These are phyloP conservation scores for Neonectria magnoliae DNA, from an alignment of 2,329 filamentous ascomycete genomes.

Conservation along the genomic window DNA sequence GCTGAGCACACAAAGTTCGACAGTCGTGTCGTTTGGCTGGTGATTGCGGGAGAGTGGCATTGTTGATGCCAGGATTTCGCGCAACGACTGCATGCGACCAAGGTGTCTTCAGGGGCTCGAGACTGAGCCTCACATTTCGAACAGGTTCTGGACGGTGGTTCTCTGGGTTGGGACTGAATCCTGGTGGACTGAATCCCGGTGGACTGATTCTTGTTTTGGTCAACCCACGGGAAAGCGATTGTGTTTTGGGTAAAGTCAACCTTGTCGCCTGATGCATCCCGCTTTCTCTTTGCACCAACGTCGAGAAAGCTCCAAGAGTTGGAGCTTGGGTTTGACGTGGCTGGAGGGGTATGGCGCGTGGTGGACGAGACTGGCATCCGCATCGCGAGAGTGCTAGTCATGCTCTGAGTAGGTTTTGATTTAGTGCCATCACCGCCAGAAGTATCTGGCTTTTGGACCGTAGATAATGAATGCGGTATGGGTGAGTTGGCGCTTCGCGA, in stretches of 20 bases:
- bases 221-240: constrained; percentile 41
- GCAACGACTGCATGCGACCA: constrained; percentile 38
- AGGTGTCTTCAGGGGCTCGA: constrained; percentile 2
- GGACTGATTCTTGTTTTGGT: constrained; percentile 8
- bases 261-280: constrained; percentile 24
- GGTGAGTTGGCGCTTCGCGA: constrained; percentile 10
- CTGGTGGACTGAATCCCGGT: constrained; percentile 4
- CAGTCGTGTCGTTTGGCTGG: constrained; percentile 3
- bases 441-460: not conserved
- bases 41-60: constrained; percentile 31
- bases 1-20: constrained; percentile 31
- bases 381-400: constrained; percentile 29
- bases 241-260: constrained; percentile 48
- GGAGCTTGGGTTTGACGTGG: constrained; percentile 4
- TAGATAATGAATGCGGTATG: not conserved
- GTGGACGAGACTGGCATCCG: constrained; percentile 10
- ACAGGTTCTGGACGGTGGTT: constrained; percentile 16
- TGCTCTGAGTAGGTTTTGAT: not conserved
- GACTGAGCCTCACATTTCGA: constrained; percentile 30
- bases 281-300: constrained; percentile 44
- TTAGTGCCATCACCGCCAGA: not conserved
- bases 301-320: constrained; percentile 12
- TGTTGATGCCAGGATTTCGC: constrained; percentile 39
- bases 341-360: constrained; percentile 14
- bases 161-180: constrained; percentile 1